phyloP scores from a whole-genome alignment of 257 asterid species.

The Solanum medicagineum region DNA sequence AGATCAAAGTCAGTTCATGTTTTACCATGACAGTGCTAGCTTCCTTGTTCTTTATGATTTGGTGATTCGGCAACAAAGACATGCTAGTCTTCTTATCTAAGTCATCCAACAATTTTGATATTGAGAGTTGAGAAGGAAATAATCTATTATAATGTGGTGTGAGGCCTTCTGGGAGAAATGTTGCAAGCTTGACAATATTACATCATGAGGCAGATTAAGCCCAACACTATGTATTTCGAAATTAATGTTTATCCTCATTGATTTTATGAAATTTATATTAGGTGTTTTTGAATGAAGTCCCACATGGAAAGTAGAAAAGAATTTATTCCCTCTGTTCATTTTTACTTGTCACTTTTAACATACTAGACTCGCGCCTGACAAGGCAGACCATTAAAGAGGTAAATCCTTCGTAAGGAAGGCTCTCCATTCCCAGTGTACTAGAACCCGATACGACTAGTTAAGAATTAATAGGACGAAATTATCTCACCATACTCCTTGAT shows the following conservation, averaged over 20 bases:
- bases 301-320: background rate
- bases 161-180: background rate
- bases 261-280: background rate
- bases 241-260: background rate
- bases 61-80: background rate
- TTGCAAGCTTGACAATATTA: background rate
- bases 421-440: background rate
- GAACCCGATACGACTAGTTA: background rate
- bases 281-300: background rate
- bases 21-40: background rate
- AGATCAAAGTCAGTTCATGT: background rate
- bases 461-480: background rate
- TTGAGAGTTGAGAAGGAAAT: background rate
- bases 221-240: background rate
- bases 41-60: background rate
- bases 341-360: no score
- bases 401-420: background rate
- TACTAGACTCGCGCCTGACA: background rate
- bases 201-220: background rate
- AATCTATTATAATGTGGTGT: background rate
- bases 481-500: background rate
- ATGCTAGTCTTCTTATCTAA: background rate
- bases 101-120: background rate
- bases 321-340: no score
- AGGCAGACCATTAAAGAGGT: background rate